Conservation (phyloP, 768 basidiomycete species). For the Grammothele lineata region DNA sequence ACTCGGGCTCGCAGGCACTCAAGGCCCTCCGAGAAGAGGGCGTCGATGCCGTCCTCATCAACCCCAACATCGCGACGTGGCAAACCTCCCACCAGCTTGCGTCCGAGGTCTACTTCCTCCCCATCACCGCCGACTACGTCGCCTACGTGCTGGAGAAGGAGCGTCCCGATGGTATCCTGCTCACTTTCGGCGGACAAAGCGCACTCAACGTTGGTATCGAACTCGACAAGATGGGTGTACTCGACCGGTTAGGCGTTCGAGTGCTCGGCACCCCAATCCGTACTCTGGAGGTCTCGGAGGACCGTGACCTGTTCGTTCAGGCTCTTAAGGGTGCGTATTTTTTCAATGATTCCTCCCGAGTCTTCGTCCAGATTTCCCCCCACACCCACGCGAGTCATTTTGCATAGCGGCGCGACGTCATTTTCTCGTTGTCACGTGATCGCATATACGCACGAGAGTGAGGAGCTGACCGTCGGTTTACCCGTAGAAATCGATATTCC, state of each 20-base stretch:
- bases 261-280: slow-evolving; percentile 94
- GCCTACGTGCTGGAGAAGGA: slow-evolving; percentile 99
- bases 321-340: slow-evolving; percentile 80
- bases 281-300: slow-evolving; percentile 95
- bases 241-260: slow-evolving; percentile 87
- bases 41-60: slow-evolving; percentile 90
- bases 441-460: background rate
- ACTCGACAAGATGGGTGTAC: slow-evolving; percentile 93
- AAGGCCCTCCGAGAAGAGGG: slow-evolving; percentile 97
- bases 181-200: slow-evolving; percentile 98
- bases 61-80: slow-evolving; percentile 99
- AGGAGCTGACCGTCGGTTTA: background rate
- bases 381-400: too few species aligned
- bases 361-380: background rate
- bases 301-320: slow-evolving; percentile 92
- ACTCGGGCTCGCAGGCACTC: slow-evolving; percentile 97
- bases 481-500: slow-evolving; percentile 92
- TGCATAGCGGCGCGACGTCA: too few species aligned
- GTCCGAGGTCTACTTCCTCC: slow-evolving; percentile 95
- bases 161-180: slow-evolving; percentile 92
- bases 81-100: slow-evolving; percentile 98
- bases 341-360: too few species aligned
- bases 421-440: too few species aligned
- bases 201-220: slow-evolving; percentile 97
- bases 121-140: slow-evolving; percentile 95